Conservation (phyloP, 2,329 filamentous ascomycete species). For the Penicillium polonicum region DNA sequence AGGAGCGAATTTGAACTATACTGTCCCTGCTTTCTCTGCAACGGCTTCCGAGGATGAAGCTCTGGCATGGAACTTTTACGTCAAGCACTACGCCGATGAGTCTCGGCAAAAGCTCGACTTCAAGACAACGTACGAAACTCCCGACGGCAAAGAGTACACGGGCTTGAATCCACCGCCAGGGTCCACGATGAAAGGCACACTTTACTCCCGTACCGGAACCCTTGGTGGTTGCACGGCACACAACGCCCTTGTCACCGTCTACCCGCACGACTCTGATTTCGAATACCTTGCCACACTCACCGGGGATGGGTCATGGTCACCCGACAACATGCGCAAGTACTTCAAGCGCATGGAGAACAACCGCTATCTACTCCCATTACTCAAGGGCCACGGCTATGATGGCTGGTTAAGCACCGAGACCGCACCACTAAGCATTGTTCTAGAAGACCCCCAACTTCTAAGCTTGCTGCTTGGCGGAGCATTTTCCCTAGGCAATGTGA, state of each 20-base stretch:
- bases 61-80: slow-evolving; percentile 38
- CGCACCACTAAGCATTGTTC: slow-evolving; percentile 49
- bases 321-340: slow-evolving; percentile 59
- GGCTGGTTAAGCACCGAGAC: slow-evolving; percentile 30
- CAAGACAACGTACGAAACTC: slow-evolving; percentile 44
- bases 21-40: slow-evolving; percentile 31
- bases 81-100: slow-evolving; percentile 36
- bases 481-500: slow-evolving; percentile 51
- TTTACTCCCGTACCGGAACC: slow-evolving; percentile 59
- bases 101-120: slow-evolving; percentile 32
- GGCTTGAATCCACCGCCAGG: slow-evolving; percentile 55
- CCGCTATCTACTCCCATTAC: slow-evolving; percentile 47
- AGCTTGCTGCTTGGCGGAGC: slow-evolving; percentile 54
- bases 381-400: slow-evolving; percentile 46
- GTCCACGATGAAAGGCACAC: slow-evolving; percentile 53
- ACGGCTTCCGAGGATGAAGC: slow-evolving; percentile 31
- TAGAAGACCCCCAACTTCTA: slow-evolving; percentile 55
- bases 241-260: slow-evolving; percentile 60
- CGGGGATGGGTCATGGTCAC: slow-evolving; percentile 59
- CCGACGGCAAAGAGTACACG: slow-evolving; percentile 53
- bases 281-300: slow-evolving; percentile 58
- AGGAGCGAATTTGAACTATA: slow-evolving; percentile 31
- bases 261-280: slow-evolving; percentile 61
- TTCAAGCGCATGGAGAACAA: slow-evolving; percentile 56
- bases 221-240: slow-evolving; percentile 62